A percentile compares a stretch with the other conserved stretches of the same genome.
Evolutionary conservation across 2,329 filamentous ascomycete genomes (phyloP).

Genomic region (Penicillium oxalicum): DNA sequence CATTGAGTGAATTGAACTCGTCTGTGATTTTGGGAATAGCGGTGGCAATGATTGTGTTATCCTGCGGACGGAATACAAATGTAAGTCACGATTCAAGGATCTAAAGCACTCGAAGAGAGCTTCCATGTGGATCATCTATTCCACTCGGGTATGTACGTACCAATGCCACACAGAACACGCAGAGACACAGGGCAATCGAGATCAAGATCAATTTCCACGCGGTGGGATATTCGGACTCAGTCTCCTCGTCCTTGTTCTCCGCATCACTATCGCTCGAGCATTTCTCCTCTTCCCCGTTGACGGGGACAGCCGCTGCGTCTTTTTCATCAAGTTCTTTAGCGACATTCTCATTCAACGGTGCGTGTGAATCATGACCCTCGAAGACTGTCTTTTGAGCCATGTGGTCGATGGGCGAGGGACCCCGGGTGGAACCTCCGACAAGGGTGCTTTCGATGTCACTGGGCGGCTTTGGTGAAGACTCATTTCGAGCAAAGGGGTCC

Average conservation of each 20-base stretch:
- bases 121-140: too few relatives aligned
- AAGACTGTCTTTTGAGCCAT: conserved; percentile 5
- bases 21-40: conserved; percentile 46
- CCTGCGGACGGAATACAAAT: conserved; percentile 14
- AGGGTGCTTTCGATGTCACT: conserved; percentile 22
- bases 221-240: conserved; percentile 28
- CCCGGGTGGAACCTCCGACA: conserved; percentile 8
- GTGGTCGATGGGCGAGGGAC: not conserved
- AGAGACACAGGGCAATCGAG: conserved; percentile 32
- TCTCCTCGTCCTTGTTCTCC: conserved; percentile 11
- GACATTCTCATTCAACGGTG: conserved; percentile 6
- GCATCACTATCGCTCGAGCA: conserved; percentile 5
- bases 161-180: conserved; percentile 37
- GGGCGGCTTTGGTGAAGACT: conserved; percentile 9
- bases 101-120: too few relatives aligned
- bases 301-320: conserved; percentile 5
- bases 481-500: conserved; percentile 4
- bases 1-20: conserved; percentile 42
- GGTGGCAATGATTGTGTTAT: conserved; percentile 42
- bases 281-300: conserved; percentile 1
- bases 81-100: not conserved
- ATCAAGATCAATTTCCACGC: conserved; percentile 31
- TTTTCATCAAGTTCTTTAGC: conserved; percentile 7
- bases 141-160: conserved; percentile 12
- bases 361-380: conserved; percentile 10